A percentile compares a stretch with the other conserved stretches of the same genome.
These are phyloP conservation scores for Patellaria atrata DNA, from an alignment of 495 filamentous ascomycete species.

Conservation along the genomic window DNA sequence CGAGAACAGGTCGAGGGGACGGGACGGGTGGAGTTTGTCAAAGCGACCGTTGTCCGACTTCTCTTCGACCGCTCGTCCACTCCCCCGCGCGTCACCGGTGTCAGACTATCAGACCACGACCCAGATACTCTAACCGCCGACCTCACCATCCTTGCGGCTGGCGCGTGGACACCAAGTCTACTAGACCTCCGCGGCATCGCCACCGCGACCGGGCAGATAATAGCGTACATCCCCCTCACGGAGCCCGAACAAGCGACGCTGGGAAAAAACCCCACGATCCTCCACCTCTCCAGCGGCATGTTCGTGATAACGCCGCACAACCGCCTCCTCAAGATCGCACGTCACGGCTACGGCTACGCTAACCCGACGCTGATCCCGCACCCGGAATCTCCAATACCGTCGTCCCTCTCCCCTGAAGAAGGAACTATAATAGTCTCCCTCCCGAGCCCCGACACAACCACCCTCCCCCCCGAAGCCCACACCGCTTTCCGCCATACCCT, in stretches of 20 bases:
- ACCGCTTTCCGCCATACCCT: constrained; percentile 47
- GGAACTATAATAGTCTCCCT: constrained; percentile 31
- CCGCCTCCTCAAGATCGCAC: constrained; percentile 62
- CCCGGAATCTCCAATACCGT: constrained; percentile 19
- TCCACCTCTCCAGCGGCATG: constrained; percentile 68
- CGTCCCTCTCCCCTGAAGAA: constrained; percentile 3
- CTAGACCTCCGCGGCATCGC: constrained; percentile 66
- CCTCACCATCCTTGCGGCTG: constrained; percentile 65
- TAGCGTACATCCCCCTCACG: constrained; percentile 61
- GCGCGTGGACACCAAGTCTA: constrained; percentile 67
- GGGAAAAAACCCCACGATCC: constrained; percentile 51
- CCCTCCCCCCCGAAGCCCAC: constrained; percentile 45
- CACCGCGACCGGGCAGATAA: constrained; percentile 63
- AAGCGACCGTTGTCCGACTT: constrained; percentile 45
- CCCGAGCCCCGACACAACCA: constrained; percentile 32
- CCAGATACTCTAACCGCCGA: constrained; percentile 45
- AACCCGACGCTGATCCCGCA: constrained; percentile 43
- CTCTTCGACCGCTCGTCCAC: constrained; percentile 26
- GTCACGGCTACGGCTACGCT: constrained; percentile 69
- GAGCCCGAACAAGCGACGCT: constrained; percentile 50
- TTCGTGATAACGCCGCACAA: constrained; percentile 69
- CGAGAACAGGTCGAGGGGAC: constrained; percentile 37
- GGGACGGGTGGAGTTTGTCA: constrained; percentile 47
- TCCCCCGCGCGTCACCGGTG: constrained; percentile 33
- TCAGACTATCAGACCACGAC: constrained; percentile 35